Evolutionary conservation across 805 yeast genomes (phyloP).

Genomic region (Crinitomyces ghanaensis): DNA sequence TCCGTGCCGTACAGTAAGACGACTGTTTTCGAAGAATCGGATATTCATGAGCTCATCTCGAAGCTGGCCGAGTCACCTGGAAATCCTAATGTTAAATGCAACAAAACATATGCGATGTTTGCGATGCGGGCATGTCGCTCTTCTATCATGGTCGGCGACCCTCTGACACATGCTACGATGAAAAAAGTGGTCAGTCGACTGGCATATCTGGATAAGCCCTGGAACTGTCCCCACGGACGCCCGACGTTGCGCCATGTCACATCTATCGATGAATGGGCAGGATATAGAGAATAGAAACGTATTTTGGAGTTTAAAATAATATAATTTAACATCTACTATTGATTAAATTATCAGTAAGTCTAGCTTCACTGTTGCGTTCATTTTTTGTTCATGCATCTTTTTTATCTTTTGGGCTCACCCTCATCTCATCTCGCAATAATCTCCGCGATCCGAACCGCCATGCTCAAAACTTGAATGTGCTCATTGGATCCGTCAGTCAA

Average conservation of each 20-base stretch:
- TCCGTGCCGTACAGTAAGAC: conserved; percentile 64
- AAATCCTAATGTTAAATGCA: conserved; percentile 39
- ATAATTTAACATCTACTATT: background rate
- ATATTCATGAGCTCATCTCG: conserved; percentile 69
- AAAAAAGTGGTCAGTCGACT: conserved; percentile 51
- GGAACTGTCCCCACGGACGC: conserved; percentile 93
- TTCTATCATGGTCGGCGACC: conserved; percentile 88
- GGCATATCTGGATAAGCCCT: conserved; percentile 73
- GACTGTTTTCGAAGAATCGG: conserved; percentile 48
- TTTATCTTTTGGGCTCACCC: background rate
- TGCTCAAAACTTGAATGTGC: conserved; percentile 64
- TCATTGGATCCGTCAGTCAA: conserved; percentile 84
- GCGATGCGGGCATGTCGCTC: conserved; percentile 94
- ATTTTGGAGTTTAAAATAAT: background rate
- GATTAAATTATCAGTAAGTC: background rate
- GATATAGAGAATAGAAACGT: conserved; percentile 8
- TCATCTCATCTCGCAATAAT: conserved; percentile 2
- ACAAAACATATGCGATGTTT: conserved; percentile 71
- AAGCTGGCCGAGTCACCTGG: conserved; percentile 48
- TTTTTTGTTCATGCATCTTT: conserved; percentile 1
- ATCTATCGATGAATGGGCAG: conserved; percentile 28
- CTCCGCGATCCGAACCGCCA: conserved; percentile 40
- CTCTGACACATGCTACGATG: conserved; percentile 53
- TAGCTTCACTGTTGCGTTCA: background rate
- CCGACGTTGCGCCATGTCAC: conserved; percentile 91